A percentile compares a stretch with the other conserved stretches of the same genome.
Evolutionary conservation across 345 rosid species (phyloP).

Genomic region (Geranium brycei): DNA sequence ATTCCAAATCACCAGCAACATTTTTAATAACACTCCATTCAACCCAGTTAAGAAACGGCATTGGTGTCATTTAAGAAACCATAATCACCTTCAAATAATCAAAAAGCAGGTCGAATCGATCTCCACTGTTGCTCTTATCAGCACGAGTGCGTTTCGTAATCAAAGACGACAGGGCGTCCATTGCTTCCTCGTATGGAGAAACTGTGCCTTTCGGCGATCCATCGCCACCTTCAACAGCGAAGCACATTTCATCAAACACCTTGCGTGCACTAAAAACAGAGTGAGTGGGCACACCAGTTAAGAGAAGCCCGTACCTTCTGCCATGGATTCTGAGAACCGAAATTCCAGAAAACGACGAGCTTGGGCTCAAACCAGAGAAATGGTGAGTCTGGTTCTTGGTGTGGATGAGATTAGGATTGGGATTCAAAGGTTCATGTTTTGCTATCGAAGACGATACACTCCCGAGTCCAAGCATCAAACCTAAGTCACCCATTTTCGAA

Average conservation of each 20-base stretch:
- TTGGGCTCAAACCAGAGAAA: neutral
- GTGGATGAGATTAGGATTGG: neutral
- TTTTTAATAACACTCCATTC: neutral
- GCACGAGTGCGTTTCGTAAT: conserved; percentile 69
- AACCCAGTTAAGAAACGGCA: neutral
- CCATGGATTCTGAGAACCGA: neutral
- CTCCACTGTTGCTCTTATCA: conserved; percentile 53
- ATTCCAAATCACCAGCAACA: conserved; percentile 5
- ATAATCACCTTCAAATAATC: conserved; percentile 54
- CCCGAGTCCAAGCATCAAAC: no score
- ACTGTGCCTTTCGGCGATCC: conserved; percentile 14
- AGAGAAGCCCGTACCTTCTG: neutral
- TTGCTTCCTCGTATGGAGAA: conserved; percentile 40
- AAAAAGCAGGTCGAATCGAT: conserved; percentile 58
- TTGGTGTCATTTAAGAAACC: neutral
- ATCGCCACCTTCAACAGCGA: conserved; percentile 13
- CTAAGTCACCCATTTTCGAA: no score
- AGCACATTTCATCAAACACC: neutral
- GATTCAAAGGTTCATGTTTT: neutral
- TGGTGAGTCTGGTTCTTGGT: neutral
- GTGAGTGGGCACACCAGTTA: no score
- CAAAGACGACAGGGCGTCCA: conserved; percentile 77
- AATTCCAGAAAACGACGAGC: no score
- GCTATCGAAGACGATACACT: neutral
- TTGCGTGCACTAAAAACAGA: neutral